Base-by-base conservation (phyloP, 768 basidiomycete species). In the Peribolospora kevripleyi region DNA sequence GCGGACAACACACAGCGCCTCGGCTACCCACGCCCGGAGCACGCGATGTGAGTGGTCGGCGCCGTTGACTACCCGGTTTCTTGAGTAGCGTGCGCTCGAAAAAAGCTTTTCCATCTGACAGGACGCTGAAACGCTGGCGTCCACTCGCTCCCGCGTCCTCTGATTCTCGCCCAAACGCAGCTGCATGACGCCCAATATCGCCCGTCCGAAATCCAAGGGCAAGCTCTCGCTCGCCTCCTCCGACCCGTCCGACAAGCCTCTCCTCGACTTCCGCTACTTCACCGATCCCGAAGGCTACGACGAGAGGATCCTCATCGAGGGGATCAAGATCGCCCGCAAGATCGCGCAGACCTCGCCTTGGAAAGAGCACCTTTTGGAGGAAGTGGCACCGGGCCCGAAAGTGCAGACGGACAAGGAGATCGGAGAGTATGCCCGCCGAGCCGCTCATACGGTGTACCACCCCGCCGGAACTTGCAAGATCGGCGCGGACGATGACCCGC, bases 261-360 rank as follows among this genome's bases (percentile, higher is more conserved):
- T 42, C 2, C 46, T 56, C 52, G 58, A 59, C 45, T 51, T 52
- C 52, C 50, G 52, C 38, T 59, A 59, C 50, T 55, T 59, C 40
- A 54, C 53, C 13, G 53, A 54, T 9, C n/a, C 40, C 5, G 53
- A 42, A n/a, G 53, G 48, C 46, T 54, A 54, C 46, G 53, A 54
- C 41, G 55, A 43, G 11, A 14, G 49, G 25, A 43, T 37, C 37
- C 14, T 51, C 8, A 51, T 54, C 52, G 50, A 58, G 13, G 57
- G 52, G 39, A 25, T 55, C 49, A 55, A 50, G 50, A 46, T 50
- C 14, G 53, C 53, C 5, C 53, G 53, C 46, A 54, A 54, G 53
- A 47, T 54, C 6, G 53, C 53, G 3, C 46, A 46, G 40, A 48
- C 46, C 36, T 46, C 53, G 6, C 53, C 53, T 13, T 54, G 47